Conservation (phyloP, 1,284 basidiomycete genomes). For the Veloboletus limbatus region DNA sequence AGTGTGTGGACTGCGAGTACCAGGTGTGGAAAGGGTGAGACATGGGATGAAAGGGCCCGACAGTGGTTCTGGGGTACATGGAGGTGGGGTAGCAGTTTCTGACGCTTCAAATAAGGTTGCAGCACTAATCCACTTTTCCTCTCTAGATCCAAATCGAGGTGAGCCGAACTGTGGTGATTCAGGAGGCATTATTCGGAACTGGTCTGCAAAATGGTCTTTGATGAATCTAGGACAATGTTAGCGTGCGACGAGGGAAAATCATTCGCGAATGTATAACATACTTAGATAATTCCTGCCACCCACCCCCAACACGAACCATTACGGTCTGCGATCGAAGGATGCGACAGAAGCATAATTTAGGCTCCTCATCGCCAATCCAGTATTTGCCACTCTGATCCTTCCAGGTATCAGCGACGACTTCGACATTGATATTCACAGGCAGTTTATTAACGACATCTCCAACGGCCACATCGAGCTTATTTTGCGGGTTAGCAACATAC, state of each 20-base stretch:
- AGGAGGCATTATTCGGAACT: constrained; percentile 60
- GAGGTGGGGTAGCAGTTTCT: constrained; percentile 45
- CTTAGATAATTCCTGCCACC: constrained; percentile 91
- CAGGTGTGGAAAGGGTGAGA: constrained; percentile 49
- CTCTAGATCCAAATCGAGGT: constrained; percentile 41
- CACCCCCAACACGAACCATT: constrained; percentile 93
- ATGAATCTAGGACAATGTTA: constrained; percentile 62
- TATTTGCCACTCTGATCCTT: constrained; percentile 91
- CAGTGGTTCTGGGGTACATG: constrained; percentile 72
- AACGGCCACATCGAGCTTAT: constrained; percentile 88
- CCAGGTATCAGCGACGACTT: constrained; percentile 81
- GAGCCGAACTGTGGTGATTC: constrained; percentile 47
- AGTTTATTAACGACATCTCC: constrained; percentile 88
- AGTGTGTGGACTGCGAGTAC: constrained; percentile 44
- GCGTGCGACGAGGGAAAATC: not conserved
- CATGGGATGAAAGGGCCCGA: constrained; percentile 43
- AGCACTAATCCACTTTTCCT: constrained; percentile 83
- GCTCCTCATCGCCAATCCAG: constrained; percentile 89
- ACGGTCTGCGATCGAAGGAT: constrained; percentile 90
- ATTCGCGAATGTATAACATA: constrained; percentile 38
- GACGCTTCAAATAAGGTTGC: constrained; percentile 59
- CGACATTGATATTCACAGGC: constrained; percentile 80
- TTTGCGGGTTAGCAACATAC: constrained; percentile 84
- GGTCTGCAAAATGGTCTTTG: constrained; percentile 79
- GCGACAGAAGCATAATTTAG: constrained; percentile 87